Base-by-base conservation (phyloP, 148 eudicot genomes). In the Mesembryanthemum crystallinum region DNA sequence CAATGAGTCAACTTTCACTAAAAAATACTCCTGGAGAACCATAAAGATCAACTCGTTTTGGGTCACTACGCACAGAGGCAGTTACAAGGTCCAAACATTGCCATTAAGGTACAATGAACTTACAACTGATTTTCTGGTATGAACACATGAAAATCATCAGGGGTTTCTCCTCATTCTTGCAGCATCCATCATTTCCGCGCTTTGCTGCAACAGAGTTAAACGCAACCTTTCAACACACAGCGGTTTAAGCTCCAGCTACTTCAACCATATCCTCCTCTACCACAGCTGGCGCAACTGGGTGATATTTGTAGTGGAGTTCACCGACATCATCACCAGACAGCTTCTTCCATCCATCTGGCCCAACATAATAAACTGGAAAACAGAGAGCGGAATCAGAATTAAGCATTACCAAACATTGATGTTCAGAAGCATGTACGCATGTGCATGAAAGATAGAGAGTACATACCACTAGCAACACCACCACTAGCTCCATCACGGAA, bases 401-500 rank as follows among this genome's bases (percentile, higher is more conserved):
- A 57, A 30, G 60, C 33, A 77, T n/a, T 24, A 73, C 6, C 10
- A 7, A 9, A 57, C 18, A 45, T 1, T 11, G 17, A 25, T 8
- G 18, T 69, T 61, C 21, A 12, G 5, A 10, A 8, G 6, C 7
- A 55, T 45, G 9, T 29, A n/a, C 8, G 25, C 20, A 27, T 69
- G 73, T 25, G 25, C 24, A 33, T 11, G 8, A 37, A 10, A 13
- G 35, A 17, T n/a, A 39, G 35, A 72, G 84, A 67, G 71, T 12
- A 49, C 78, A 37, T 91, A 95, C 99, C 99, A 69, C 97, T 95
- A 51, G 88, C 94, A 73, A 91, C 97, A 63, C 97, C 97, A 80
- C 97, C 97, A 91, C 99, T 95, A 72, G 99, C 97, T 62, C 94
- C 99, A 82, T 95, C 97, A 81, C 99, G 90, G 87, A 90, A 92